Percentiles rank a stretch among this genome's conserved stretches.
Conservation (phyloP, 768 basidiomycete genomes). For the Boletus reticulatus region DNA sequence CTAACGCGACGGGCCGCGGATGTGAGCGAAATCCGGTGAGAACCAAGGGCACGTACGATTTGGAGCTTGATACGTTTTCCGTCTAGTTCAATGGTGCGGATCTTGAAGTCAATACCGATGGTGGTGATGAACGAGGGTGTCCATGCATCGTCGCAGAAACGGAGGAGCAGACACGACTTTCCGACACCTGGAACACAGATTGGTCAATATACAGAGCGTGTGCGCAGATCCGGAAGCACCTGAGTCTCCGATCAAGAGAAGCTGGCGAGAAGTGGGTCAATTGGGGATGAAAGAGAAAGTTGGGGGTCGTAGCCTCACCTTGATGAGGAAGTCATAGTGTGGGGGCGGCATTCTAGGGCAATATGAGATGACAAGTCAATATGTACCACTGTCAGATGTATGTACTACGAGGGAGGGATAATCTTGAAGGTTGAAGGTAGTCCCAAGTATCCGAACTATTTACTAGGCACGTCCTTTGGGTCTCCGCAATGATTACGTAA, state of each 20-base stretch:
- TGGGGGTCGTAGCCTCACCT: constrained; percentile 42
- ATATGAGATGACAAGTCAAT: background rate
- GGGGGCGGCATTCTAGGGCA: constrained; percentile 69
- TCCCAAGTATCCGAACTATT: no score
- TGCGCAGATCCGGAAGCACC: constrained; percentile 42
- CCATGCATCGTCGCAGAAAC: constrained; percentile 99
- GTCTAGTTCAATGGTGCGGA: constrained; percentile 96
- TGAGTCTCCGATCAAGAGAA: constrained; percentile 95
- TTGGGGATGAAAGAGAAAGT: background rate
- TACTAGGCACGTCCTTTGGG: background rate
- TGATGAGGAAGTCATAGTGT: constrained; percentile 98
- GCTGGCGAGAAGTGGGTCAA: constrained; percentile 41
- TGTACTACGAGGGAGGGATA: background rate
- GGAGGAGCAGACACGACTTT: constrained; percentile 92
- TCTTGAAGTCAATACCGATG: constrained; percentile 99
- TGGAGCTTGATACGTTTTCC: constrained; percentile 99
- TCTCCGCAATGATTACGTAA: constrained; percentile 25
- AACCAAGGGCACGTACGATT: constrained; percentile 60
- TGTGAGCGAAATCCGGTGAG: background rate
- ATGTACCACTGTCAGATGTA: background rate
- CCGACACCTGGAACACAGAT: constrained; percentile 67
- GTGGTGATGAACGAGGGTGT: constrained; percentile 99
- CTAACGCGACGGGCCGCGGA: constrained; percentile 39
- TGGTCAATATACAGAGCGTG: constrained; percentile 4
- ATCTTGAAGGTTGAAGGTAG: background rate